A percentile compares a stretch with the other conserved stretches of the same genome.
These are phyloP conservation scores for Coemansia sp. DNA, from an alignment of 192 early-diverging fungal species.

Conservation along the genomic window DNA sequence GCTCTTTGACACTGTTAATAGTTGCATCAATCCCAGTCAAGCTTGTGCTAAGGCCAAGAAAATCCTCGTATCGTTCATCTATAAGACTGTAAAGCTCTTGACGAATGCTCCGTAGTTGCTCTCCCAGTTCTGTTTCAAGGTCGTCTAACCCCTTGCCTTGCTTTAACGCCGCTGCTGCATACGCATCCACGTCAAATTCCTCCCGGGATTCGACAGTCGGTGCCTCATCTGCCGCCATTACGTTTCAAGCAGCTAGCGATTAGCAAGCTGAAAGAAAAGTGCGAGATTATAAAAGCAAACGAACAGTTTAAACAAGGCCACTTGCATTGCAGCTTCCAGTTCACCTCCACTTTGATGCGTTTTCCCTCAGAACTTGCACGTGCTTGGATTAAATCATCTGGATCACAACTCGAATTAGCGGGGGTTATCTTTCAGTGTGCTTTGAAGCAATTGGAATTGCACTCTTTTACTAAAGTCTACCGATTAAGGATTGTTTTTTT, in stretches of 20 bases:
- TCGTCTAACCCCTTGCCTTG: constrained; percentile 26
- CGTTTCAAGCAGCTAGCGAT: background rate
- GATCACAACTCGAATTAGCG: background rate
- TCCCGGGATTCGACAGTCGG: background rate
- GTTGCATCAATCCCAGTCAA: constrained; percentile 32
- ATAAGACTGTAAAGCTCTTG: constrained; percentile 32
- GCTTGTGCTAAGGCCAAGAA: constrained; percentile 40
- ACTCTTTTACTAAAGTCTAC: background rate
- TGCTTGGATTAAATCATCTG: background rate
- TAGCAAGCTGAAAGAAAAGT: background rate
- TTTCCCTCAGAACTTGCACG: background rate
- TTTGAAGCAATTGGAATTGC: background rate
- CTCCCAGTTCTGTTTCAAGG: constrained; percentile 29
- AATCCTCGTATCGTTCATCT: constrained; percentile 38
- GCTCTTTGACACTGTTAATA: constrained; percentile 8
- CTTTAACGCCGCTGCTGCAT: constrained; percentile 18
- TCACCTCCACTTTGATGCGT: background rate
- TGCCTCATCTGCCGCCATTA: constrained; percentile 36
- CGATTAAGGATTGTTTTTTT: background rate
- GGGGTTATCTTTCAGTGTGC: background rate
- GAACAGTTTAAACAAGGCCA: background rate
- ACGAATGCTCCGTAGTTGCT: constrained; percentile 14
- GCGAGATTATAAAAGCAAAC: background rate
- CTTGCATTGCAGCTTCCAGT: background rate
- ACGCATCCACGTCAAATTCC: constrained; percentile 24